Percentiles rank a stretch among this genome's conserved stretches.
These are phyloP conservation scores for Rhizopus stolonifer DNA, from an alignment of 371 early-diverging fungal species.

Conservation along the genomic window DNA sequence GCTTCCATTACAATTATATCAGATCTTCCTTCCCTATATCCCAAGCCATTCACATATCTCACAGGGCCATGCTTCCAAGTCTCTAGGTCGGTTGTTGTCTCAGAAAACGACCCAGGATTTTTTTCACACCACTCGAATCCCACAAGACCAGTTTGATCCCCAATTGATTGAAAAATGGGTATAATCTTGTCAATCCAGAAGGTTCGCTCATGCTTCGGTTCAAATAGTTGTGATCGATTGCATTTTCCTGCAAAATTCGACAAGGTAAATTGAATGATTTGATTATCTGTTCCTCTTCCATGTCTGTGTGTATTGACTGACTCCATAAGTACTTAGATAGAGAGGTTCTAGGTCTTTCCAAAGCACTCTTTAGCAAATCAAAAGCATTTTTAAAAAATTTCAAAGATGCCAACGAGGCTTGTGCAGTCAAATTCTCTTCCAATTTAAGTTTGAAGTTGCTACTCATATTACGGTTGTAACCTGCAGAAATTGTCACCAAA, in stretches of 20 bases:
- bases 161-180: conserved; percentile 24
- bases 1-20: conserved; percentile 11
- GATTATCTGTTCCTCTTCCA: conserved; percentile 11
- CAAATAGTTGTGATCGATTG: conserved; percentile 10
- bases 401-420: conserved; percentile 18
- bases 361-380: conserved; percentile 18
- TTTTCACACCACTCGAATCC: conserved; percentile 28
- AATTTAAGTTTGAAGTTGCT: conserved; percentile 7
- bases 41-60: conserved; percentile 14
- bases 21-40: conserved; percentile 5
- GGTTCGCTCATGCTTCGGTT: conserved; percentile 15
- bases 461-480: conserved; percentile 11
- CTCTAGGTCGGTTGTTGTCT: conserved; percentile 14
- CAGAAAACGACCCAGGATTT: conserved; percentile 2
- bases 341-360: conserved; percentile 14
- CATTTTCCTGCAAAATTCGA: conserved; percentile 14
- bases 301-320: conserved; percentile 14
- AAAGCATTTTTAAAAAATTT: conserved; percentile 15
- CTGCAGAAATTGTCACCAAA: too few species aligned
- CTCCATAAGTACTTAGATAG: conserved; percentile 15
- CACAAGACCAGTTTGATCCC: conserved; percentile 23
- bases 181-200: conserved; percentile 19
- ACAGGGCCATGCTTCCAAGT: conserved; percentile 14
- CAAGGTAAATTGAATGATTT: conserved; percentile 13
- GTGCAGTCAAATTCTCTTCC: conserved; percentile 15